Evolutionary conservation across 2,329 filamentous ascomycete species (phyloP).

Genomic region (Ceratocystis cubensis): DNA sequence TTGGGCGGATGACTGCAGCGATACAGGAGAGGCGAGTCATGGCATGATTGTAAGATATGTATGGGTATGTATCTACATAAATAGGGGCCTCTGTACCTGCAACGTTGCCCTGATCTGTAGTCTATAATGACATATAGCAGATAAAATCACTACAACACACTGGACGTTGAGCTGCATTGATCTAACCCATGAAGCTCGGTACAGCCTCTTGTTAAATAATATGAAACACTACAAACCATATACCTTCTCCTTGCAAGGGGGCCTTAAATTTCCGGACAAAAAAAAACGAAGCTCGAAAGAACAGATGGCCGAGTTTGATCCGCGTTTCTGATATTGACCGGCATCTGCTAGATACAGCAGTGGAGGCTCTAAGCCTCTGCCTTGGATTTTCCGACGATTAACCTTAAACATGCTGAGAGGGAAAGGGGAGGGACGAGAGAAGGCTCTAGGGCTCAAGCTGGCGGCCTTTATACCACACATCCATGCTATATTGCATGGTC

Average conservation of each 20-base stretch:
- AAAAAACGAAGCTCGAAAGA: not conserved
- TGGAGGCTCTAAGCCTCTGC: not conserved
- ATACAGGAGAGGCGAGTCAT: too few relatives aligned
- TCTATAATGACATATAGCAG: too few relatives aligned
- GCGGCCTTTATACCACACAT: too few relatives aligned
- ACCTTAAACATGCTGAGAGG: not conserved
- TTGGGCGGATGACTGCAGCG: too few relatives aligned
- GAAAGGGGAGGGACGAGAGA: not conserved
- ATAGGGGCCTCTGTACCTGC: not conserved
- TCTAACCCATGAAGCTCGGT: not conserved
- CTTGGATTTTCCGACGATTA: not conserved
- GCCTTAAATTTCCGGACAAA: not conserved
- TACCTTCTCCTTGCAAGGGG: not conserved
- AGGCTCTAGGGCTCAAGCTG: too few relatives aligned
- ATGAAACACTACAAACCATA: constrained; percentile 1
- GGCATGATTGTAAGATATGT: too few relatives aligned
- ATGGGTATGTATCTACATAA: not conserved
- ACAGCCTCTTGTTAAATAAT: not conserved
- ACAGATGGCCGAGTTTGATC: constrained; percentile 2
- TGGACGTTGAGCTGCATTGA: not conserved
- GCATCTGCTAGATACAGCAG: not conserved
- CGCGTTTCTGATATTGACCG: not conserved
- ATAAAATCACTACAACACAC: too few relatives aligned
- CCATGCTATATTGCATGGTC: too few relatives aligned
- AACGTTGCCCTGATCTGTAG: not conserved